phyloP scores from a whole-genome alignment of 768 basidiomycete genomes.

The Boletus bicolor region DNA sequence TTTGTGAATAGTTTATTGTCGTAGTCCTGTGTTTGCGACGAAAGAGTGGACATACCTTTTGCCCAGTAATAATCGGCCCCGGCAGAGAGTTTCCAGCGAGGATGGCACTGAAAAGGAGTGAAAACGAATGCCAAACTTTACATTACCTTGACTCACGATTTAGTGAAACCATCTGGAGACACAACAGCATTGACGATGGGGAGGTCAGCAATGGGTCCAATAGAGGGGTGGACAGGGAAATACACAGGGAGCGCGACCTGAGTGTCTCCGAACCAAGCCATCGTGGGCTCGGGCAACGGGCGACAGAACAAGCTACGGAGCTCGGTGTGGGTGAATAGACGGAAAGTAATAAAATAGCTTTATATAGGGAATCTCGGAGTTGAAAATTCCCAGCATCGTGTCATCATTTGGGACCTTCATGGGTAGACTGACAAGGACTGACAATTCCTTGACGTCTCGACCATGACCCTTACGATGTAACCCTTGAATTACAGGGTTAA shows the following conservation, averaged over 20 bases:
- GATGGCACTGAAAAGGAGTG: constrained; percentile 26
- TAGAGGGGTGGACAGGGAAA: constrained; percentile 3
- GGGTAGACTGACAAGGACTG: too few species aligned
- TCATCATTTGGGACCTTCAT: too few species aligned
- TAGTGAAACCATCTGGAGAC: constrained; percentile 37
- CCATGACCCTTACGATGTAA: too few species aligned
- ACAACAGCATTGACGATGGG: constrained; percentile 19
- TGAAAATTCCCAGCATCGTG: background rate
- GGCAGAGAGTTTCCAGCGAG: constrained; percentile 39
- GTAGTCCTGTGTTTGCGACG: background rate
- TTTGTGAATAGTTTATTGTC: background rate
- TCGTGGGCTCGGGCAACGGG: background rate
- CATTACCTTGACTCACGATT: constrained; percentile 15
- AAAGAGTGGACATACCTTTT: constrained; percentile 25
- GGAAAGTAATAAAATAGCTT: background rate
- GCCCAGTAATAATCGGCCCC: constrained; percentile 37
- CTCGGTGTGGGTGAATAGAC: background rate
- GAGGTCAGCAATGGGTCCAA: constrained; percentile 24
- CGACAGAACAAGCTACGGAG: background rate
- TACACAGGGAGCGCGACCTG: background rate
- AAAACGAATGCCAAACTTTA: background rate
- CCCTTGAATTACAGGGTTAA: too few species aligned
- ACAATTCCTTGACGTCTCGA: too few species aligned
- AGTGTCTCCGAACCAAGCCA: constrained; percentile 6
- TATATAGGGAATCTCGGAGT: constrained; percentile 2